Evolutionary conservation across 805 yeast genomes (phyloP), one percentile per base, ranked within the genome.

Genomic region (Candida methanosorbosa): DNA sequence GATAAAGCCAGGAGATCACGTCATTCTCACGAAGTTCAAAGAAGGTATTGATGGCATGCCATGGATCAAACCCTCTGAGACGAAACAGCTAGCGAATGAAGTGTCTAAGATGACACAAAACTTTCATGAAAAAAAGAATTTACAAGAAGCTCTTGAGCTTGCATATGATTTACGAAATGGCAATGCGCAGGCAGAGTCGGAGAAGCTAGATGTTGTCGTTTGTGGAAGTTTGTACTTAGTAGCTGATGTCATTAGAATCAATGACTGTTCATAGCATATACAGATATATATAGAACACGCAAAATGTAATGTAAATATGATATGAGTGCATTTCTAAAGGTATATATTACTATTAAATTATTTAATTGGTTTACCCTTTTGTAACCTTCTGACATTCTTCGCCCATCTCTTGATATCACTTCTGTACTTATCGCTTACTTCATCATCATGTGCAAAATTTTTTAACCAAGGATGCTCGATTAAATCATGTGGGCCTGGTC

Each of bases 21-120:
- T 88, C 0, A 57, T 80, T 1, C 68, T 79, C 1, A 76, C 90
- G 0, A 50, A 62, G 22, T 92, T 88, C 52, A 70, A 77, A 2
- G 46, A 60, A 1, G 43, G 40, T 2, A 90, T 94, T 1, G 88
- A 80, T 12, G 81, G 85, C 0, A 92, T 92, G 98, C 96, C 97
- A 0, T 92, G 97, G 97, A 76, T 92, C 5, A 48, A 64, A 28
- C 59, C 88, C 1, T 65, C 63, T 41, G 46, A 51, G 4, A 48
- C 63, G 1, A 45, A 38, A 2, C 58, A 53, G 14, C 48, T 79
- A 24, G 39, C 38, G 33, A 35, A 13, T 8, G 35, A 32, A 39
- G 40, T 36, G 43, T 45, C 30, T 19, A 34, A 32, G n/a, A 25
- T 39, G 21, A 43, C 65, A 3, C 14, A 40, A 4, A 47, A 58